Base-by-base conservation (phyloP, 1,139 yeast species). In the Starmera stellimalicola region DNA sequence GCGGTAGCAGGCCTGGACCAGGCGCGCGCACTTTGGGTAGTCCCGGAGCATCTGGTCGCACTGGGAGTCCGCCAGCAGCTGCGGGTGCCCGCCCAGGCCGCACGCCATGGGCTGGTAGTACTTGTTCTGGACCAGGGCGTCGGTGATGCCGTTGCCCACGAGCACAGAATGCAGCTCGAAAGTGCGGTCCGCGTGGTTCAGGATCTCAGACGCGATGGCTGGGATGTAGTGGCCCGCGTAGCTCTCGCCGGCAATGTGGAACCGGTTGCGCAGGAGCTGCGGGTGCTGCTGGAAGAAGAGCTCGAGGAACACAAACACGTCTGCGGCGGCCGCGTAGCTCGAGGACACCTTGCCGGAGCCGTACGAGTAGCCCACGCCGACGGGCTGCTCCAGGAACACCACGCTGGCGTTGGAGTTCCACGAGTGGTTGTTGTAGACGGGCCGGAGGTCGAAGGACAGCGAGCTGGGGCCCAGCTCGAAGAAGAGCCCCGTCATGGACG, bases 181-280 rank as follows among this genome's bases (percentile, higher is more conserved):
- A 15, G 71, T 60, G 39, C 81, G 68, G 50, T 77, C 83, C 15
- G 74, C 73, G 52, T 76, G 75, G 42, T 61, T 64, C 40, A 80
- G 58, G 41, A 84, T 81, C 52, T 81, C 93, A 31, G 70, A 62
- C 14, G 91, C 91, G 56, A 84, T 76, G 18, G 68, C 73, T 18
- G 95, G 95, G 43, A 83, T 75, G 54, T 83, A 83, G 57, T 82
- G 94, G 29, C 94, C 95, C 26, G 85, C 94, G 50, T 83, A 84
- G 10, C 91, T 79, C 58, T 84, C 94, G 39, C 94, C 94, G 35
- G 94, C 76, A 54, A 84, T 77, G 55, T 83, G 94, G 70, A 83
- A 82, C 29, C 67, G 68, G 43, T 70, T 66, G n/a, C 56, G 45
- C 30, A 58, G 43, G 50, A 74, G 77, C 42, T 77, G 66, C 12